These are phyloP conservation scores for Tulasnella calospora DNA, from an alignment of 768 basidiomycete species.

Conservation along the genomic window DNA sequence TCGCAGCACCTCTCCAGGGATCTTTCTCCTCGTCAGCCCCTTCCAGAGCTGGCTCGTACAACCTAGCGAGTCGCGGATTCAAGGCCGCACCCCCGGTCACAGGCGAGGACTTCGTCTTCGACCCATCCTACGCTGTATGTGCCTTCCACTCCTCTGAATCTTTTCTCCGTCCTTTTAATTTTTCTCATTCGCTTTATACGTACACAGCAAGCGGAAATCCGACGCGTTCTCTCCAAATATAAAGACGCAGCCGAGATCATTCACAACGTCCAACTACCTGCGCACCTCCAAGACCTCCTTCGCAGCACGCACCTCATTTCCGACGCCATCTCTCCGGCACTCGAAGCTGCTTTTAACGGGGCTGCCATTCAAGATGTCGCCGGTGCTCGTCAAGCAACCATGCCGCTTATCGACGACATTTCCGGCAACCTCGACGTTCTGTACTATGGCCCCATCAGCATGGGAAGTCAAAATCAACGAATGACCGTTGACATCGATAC, in stretches of 20 bases:
- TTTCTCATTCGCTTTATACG: neutral
- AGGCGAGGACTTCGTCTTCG: conserved; percentile 13
- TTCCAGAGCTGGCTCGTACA: neutral
- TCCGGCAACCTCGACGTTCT: conserved; percentile 42
- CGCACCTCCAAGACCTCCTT: neutral
- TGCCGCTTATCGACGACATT: conserved; percentile 42
- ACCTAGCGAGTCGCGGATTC: neutral
- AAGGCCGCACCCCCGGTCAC: neutral
- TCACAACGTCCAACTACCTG: neutral
- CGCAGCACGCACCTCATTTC: neutral
- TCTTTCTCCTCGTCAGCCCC: neutral
- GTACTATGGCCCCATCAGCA: conserved; percentile 46
- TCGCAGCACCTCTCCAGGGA: neutral
- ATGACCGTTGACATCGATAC: conserved; percentile 63
- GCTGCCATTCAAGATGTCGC: neutral
- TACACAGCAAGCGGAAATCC: conserved; percentile 8
- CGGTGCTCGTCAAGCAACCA: neutral
- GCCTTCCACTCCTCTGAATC: neutral
- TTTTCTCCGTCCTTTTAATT: neutral
- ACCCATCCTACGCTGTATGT: conserved; percentile 20
- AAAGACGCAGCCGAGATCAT: conserved; percentile 16
- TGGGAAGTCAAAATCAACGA: conserved; percentile 54
- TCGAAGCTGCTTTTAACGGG: neutral
- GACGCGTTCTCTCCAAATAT: conserved; percentile 13
- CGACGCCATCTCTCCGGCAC: neutral